These are phyloP conservation scores for Conoideocrella luteorostrata DNA, from an alignment of 2,329 filamentous ascomycete genomes.

Conservation along the genomic window DNA sequence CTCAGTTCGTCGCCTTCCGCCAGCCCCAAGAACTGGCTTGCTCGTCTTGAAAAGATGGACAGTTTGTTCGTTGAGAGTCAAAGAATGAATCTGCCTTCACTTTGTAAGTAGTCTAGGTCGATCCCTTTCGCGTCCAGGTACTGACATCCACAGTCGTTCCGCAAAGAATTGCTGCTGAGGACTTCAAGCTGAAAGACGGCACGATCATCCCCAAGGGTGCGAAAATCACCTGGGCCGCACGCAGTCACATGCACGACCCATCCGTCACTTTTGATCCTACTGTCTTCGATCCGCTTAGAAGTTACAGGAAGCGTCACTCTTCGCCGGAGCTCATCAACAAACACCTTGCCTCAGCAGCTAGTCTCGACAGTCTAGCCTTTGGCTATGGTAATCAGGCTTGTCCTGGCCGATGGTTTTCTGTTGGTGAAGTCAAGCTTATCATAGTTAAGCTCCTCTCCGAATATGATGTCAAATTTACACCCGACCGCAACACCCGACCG, in stretches of 20 bases:
- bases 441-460: conserved; percentile 31
- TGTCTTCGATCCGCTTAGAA: conserved; percentile 5
- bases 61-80: conserved; percentile 3
- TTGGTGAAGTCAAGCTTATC: conserved; percentile 35
- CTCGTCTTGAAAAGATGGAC: conserved; percentile 9
- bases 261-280: neutral
- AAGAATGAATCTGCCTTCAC: neutral
- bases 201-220: conserved; percentile 2
- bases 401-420: conserved; percentile 35
- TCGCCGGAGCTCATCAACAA: neutral
- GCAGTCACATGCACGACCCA: conserved; percentile 1
- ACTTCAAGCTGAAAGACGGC: conserved; percentile 5
- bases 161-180: neutral
- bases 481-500: conserved; percentile 16
- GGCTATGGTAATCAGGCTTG: conserved; percentile 30
- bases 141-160: neutral
- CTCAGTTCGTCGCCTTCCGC: too few relatives aligned
- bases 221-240: neutral
- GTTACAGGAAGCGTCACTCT: conserved; percentile 3
- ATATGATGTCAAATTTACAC: conserved; percentile 29
- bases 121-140: too few relatives aligned
- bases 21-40: too few relatives aligned
- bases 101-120: too few relatives aligned
- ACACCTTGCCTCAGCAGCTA: neutral
- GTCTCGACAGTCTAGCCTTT: conserved; percentile 25